Base-by-base conservation (phyloP, 148 eudicot species). In the Oxyria digyna region DNA sequence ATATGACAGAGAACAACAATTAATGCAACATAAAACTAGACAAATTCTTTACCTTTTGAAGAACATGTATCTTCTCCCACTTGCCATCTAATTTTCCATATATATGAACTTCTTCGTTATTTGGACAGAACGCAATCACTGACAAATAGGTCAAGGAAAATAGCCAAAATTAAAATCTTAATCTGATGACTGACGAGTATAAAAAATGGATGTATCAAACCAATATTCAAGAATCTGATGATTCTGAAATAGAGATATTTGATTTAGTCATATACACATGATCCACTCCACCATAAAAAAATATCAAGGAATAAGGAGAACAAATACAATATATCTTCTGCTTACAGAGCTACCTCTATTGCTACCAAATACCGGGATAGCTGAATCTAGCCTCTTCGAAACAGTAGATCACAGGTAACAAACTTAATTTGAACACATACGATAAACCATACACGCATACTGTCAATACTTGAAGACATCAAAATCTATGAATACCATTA, bases 91-190 rank as follows among this genome's bases (percentile, higher is more conserved):
- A 74, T 42, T 78, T 40, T 70, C 73, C 78, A 70, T 93, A 86
- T 15, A 93, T 90, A 78, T 89, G 95, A 57, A 93, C 98, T 83
- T 93, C 98, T 77, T 77, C 84, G 73, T 75, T 93, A 71, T 87
- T 93, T 42, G 98, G 98, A 82, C 96, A 93, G 71, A 89, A 66
- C 42, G 98, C 96, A 79, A 90, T 79, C 98, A 89, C 98, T 93
- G 75, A 17, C 69, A 66, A 66, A 59, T 59, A 29, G 38, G 38
- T 59, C 10, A 59, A 59, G 65, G 37, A 59, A 8, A 13, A 9
- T 59, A 18, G 65, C 29, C 14, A 27, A 31, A 14, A 24, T 6
- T 59, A 14, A 59, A 50, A 59, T 4, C 8, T 31, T 27, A 50
- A 59, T 4, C 8, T 31, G 38, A 59, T 15, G 37, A 29, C 20